Evolutionary conservation across 441 rosid genomes (phyloP), one percentile per base, ranked within the genome.

Genomic region (Adansonia madagascariensis): DNA sequence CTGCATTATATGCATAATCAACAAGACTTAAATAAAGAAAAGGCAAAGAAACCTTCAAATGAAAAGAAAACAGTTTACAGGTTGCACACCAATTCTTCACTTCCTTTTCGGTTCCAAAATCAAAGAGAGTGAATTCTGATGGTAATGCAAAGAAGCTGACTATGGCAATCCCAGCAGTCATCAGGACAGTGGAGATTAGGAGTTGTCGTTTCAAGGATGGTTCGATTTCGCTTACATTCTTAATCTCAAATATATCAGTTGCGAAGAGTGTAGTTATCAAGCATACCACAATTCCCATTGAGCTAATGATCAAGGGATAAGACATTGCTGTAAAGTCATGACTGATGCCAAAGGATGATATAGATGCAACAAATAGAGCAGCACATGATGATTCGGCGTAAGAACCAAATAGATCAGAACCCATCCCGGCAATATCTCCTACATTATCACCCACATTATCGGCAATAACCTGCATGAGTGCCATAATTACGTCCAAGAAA

Each of bases 401-500:
- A n/a, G 91, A 90, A 0, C 92, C 89, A 2, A 89, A 90, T n/a
- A 89, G 80, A 67, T 89, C 90, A 46, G 88, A 86, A 43, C 92
- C 94, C 92, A 88, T 90, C 6, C 92, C 94, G 0, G 87, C 88
- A 78, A 91, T 89, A 41, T 89, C 91, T 62, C 94, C 92, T 10
- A 89, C 92, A 70, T 88, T 91, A 79, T 91, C 86, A 4, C 92
- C 92, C 77, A 91, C 92, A 50, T 91, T 91, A 80, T 89, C 92
- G 3, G 91, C 92, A 73, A 85, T 89, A 18, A 88, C 94, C 92
- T 89, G 87, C 59, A 71, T 7, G 73, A 61, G 71, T 14, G 68
- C n/a, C 59, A 3, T 15, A 55, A 59, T 27, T 27, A 27, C 0
- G 35, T 27, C 35, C 12, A 14, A 12, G 56, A 66, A 12, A 17